Conservation (phyloP, 805 yeast species). For the Yarrowia sp. region DNA sequence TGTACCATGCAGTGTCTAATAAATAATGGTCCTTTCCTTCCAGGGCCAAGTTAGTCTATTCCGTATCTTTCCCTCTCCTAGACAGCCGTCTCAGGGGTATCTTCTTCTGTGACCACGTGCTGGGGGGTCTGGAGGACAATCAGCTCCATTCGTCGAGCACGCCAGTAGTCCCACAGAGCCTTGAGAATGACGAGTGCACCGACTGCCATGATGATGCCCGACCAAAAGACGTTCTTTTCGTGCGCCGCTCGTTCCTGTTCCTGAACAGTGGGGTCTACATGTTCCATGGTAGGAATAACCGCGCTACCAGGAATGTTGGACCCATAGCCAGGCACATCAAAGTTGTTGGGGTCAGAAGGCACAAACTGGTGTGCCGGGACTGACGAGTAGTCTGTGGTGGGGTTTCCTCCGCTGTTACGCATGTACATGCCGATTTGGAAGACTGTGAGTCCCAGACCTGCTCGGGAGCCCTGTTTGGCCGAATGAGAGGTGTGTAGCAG, state of each 20-base stretch:
- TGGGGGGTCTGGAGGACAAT: slow-evolving; percentile 53
- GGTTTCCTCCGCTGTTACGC: slow-evolving; percentile 45
- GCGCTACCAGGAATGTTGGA: slow-evolving; percentile 43
- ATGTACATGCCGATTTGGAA: slow-evolving; percentile 70
- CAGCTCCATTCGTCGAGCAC: slow-evolving; percentile 79
- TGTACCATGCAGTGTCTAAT: slow-evolving; percentile 38
- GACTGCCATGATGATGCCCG: slow-evolving; percentile 58
- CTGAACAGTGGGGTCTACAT: slow-evolving; percentile 39
- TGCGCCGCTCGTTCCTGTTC: slow-evolving; percentile 27
- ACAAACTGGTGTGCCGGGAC: slow-evolving; percentile 52
- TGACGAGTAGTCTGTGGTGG: slow-evolving; percentile 34
- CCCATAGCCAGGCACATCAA: slow-evolving; percentile 51
- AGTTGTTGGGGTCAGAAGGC: slow-evolving; percentile 65
- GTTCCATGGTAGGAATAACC: slow-evolving; percentile 37
- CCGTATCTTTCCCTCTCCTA: background rate
- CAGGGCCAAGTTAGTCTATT: slow-evolving; percentile 28
- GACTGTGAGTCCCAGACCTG: slow-evolving; percentile 88
- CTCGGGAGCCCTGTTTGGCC: slow-evolving; percentile 91
- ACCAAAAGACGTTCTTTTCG: slow-evolving; percentile 23
- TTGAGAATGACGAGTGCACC: slow-evolving; percentile 72
- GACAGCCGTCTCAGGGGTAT: slow-evolving; percentile 34
- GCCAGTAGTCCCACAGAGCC: slow-evolving; percentile 72
- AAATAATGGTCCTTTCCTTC: slow-evolving; percentile 11
- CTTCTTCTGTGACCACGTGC: slow-evolving; percentile 31
- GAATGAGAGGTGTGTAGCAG: slow-evolving; percentile 95